Base-by-base conservation (phyloP, 495 filamentous ascomycete species). In the Penicillium cosmopolitanum region DNA sequence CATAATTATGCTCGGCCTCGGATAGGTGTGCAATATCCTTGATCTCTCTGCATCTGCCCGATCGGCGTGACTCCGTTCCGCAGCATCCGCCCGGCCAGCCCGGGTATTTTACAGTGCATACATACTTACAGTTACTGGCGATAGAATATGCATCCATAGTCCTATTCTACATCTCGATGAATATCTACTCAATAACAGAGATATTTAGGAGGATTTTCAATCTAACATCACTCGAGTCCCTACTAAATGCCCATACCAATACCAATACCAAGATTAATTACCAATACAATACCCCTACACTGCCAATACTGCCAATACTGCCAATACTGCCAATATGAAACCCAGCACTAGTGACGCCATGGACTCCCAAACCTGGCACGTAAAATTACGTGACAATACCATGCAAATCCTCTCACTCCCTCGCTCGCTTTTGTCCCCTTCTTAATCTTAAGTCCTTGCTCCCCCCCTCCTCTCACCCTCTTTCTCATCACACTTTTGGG, bases 1-100 rank as follows among this genome's bases (percentile, higher is more conserved):
- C 13, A 44, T 16, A 44, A 44, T 44, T 44, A 44, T 44, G 42
- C 48, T 52, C 56, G 48, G 48, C 23, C 18, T 46, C 28, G 38
- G 42, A 55, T 11, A 44, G 33, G 25, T 50, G 25, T 31, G 48
- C 56, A 63, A 68, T 51, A 52, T 62, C 66, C 63, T 59, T 70
- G 63, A 69, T 61, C 57, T 59, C 57, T 57, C 46, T 66, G 58
- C 63, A 61, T 64, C 55, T 57, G 59, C 54, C 62, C 43, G 57
- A 50, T 71, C 73, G 71, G 72, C 56, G 63, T 63, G 47, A 56
- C 48, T 66, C 69, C 66, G 72, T 68, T 73, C 74, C 74, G 72
- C 58, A 44, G 65, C 68, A 64, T 73, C 71, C 71, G 74, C 67
- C 60, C 62, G 63, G 60, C 65, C 15, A 10, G 15, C 16, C 43